A percentile compares a stretch with the other conserved stretches of the same genome.
These are phyloP conservation scores for Ensete glaucum DNA, from an alignment of 176 grass and related monocot genomes.

Conservation along the genomic window DNA sequence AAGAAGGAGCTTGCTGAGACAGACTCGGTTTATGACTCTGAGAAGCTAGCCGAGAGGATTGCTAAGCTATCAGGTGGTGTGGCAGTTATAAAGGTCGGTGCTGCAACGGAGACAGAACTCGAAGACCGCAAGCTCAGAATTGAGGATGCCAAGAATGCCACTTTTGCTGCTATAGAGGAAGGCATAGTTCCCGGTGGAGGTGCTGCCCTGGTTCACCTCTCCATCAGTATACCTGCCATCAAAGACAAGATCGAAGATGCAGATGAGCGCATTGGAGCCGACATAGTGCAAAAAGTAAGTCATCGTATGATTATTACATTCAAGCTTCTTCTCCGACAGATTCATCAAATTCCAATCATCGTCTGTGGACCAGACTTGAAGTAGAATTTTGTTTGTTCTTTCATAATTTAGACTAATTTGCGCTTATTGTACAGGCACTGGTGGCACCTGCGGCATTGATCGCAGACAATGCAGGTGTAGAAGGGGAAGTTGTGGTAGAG, in stretches of 20 bases:
- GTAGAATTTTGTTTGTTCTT: neutral
- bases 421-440: slow-evolving; percentile 34
- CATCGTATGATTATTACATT: too few species aligned
- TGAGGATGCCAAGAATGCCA: slow-evolving; percentile 92
- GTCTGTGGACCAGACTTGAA: neutral
- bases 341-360: too few species aligned
- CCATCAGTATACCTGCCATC: slow-evolving; percentile 54
- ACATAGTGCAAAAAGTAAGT: slow-evolving; percentile 88
- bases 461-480: slow-evolving; percentile 77
- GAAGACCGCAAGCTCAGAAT: slow-evolving; percentile 88
- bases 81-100: slow-evolving; percentile 88
- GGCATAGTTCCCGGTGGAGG: slow-evolving; percentile 92
- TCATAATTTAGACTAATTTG: neutral
- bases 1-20: slow-evolving; percentile 86
- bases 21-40: slow-evolving; percentile 67
- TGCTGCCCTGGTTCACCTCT: slow-evolving; percentile 76
- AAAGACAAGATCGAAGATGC: slow-evolving; percentile 80
- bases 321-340: too few species aligned
- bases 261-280: slow-evolving; percentile 80
- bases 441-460: slow-evolving; percentile 66
- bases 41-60: slow-evolving; percentile 92
- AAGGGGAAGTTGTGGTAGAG: slow-evolving; percentile 80
- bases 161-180: slow-evolving; percentile 90
- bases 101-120: slow-evolving; percentile 76
- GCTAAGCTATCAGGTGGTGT: slow-evolving; percentile 90